These are phyloP conservation scores for Peribolospora baueri DNA, from an alignment of 768 basidiomycete species.

Conservation along the genomic window DNA sequence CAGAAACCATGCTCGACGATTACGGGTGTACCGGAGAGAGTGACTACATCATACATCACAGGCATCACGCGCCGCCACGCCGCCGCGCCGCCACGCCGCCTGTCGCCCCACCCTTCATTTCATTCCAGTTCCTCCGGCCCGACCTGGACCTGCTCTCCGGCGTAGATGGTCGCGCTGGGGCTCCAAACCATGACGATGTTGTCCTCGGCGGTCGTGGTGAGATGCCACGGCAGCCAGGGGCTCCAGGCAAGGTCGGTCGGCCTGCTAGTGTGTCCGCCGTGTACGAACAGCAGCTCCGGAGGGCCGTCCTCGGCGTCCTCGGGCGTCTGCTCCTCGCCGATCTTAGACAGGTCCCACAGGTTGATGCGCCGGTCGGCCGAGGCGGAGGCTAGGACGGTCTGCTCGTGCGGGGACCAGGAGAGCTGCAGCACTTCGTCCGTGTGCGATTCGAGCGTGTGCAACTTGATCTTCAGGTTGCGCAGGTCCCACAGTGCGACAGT, in stretches of 20 bases:
- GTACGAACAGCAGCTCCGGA: conserved; percentile 82
- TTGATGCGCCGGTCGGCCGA: conserved; percentile 82
- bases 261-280: conserved; percentile 42
- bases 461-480: conserved; percentile 36
- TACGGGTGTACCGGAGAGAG: no score
- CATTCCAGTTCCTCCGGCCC: conserved; percentile 17
- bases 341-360: conserved; percentile 76
- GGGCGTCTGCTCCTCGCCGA: conserved; percentile 86
- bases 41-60: no score
- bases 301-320: conserved; percentile 98
- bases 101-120: no score
- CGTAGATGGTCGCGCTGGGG: conserved; percentile 81
- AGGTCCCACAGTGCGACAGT: conserved; percentile 72
- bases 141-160: conserved; percentile 62
- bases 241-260: conserved; percentile 93
- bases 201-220: conserved; percentile 49
- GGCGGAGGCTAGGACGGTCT: conserved; percentile 80
- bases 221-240: conserved; percentile 23
- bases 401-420: conserved; percentile 81
- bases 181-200: conserved; percentile 96
- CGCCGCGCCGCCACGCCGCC: no score
- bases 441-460: conserved; percentile 82
- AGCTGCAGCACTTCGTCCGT: conserved; percentile 83
- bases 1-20: no score
- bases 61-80: no score